Evolutionary conservation across 2,329 filamentous ascomycete genomes (phyloP).

Genomic region (Chrysosporium queenslandicum): DNA sequence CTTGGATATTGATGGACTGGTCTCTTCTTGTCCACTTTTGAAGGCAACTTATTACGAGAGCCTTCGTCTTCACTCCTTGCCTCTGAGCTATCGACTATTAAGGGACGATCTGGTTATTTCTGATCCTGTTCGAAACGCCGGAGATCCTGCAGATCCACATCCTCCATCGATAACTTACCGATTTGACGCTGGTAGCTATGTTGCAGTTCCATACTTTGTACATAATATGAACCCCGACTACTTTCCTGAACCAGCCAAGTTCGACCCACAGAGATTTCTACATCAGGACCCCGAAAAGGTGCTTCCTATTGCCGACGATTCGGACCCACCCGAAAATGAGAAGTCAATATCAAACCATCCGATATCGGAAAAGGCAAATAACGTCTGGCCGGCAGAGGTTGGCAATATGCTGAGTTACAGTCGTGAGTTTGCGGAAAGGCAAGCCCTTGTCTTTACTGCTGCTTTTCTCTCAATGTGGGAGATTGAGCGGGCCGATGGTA

Average conservation of each 20-base stretch:
- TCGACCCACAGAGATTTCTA: conserved; percentile 41
- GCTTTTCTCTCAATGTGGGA: conserved; percentile 49
- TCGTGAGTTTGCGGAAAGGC: conserved; percentile 41
- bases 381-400: conserved; percentile 27
- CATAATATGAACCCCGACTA: conserved; percentile 35
- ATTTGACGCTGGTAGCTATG: conserved; percentile 34
- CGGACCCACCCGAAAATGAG: not conserved
- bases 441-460: conserved; percentile 43
- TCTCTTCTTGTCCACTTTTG: conserved; percentile 38
- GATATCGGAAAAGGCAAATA: not conserved
- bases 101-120: conserved; percentile 31
- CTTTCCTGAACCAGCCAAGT: conserved; percentile 35
- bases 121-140: conserved; percentile 33
- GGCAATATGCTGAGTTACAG: conserved; percentile 42
- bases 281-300: conserved; percentile 31
- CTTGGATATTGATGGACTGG: conserved; percentile 34
- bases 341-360: not conserved
- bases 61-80: conserved; percentile 36
- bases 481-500: conserved; percentile 39
- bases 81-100: conserved; percentile 36
- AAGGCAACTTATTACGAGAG: conserved; percentile 41
- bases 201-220: conserved; percentile 38
- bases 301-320: conserved; percentile 25
- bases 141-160: conserved; percentile 29
- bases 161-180: conserved; percentile 31